phyloP scores from a whole-genome alignment of 257 asterid genomes.

The Dorcoceras hygrometricum region DNA sequence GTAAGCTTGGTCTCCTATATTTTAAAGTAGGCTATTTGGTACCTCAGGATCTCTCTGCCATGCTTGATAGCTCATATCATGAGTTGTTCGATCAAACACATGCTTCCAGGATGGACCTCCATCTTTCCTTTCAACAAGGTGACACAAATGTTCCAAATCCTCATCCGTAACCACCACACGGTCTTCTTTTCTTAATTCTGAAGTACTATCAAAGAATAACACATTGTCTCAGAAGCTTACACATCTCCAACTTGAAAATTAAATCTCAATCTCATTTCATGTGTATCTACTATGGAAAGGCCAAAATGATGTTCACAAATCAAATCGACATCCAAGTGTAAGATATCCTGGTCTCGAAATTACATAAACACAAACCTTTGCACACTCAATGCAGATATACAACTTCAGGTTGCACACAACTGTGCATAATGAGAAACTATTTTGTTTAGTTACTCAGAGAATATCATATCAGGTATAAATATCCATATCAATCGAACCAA shows the following conservation, averaged over 20 bases:
- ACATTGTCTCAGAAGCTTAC: constrained; percentile 16
- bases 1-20: background rate
- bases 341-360: background rate
- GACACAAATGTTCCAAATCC: constrained; percentile 65
- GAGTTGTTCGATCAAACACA: constrained; percentile 75
- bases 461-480: background rate
- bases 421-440: background rate
- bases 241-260: constrained; percentile 17
- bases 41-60: constrained; percentile 95
- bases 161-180: constrained; percentile 36
- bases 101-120: constrained; percentile 92
- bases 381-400: background rate
- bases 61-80: constrained; percentile 79
- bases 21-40: background rate
- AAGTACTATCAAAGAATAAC: constrained; percentile 37
- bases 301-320: background rate
- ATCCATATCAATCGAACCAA: background rate
- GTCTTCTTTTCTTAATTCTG: constrained; percentile 35
- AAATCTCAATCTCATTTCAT: background rate
- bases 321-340: background rate
- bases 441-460: background rate
- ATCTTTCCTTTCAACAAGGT: constrained; percentile 78
- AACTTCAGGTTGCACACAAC: constrained; percentile 1
- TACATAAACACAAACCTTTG: background rate
- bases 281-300: background rate